These are phyloP conservation scores for Sungouiella blattae DNA, from an alignment of 805 yeast species.

Conservation along the genomic window DNA sequence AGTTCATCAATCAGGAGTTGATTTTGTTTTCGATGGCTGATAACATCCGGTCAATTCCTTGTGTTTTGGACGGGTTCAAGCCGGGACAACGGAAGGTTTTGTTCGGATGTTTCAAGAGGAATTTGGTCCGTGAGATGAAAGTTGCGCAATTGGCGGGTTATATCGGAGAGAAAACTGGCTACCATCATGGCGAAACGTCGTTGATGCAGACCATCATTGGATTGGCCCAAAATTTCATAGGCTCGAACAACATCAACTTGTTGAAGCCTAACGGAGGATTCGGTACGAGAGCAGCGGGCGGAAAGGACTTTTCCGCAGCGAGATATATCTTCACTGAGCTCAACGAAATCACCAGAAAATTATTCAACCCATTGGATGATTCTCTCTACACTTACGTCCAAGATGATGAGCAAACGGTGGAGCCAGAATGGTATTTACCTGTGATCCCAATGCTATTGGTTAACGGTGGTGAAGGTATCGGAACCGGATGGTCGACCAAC, in stretches of 20 bases:
- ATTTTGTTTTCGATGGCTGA: slow-evolving; percentile 96
- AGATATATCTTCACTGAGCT: slow-evolving; percentile 93
- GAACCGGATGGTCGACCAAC: slow-evolving; percentile 97
- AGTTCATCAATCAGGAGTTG: slow-evolving; percentile 91
- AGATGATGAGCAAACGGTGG: slow-evolving; percentile 91
- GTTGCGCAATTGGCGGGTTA: slow-evolving; percentile 90
- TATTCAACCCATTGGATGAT: slow-evolving; percentile 79
- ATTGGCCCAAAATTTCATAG: slow-evolving; percentile 91
- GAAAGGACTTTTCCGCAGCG: slow-evolving; percentile 97
- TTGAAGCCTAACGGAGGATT: slow-evolving; percentile 91
- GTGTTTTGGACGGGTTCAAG: slow-evolving; percentile 89
- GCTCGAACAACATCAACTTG: slow-evolving; percentile 82
- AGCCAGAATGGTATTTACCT: slow-evolving; percentile 94
- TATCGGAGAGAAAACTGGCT: slow-evolving; percentile 83
- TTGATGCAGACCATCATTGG: slow-evolving; percentile 88
- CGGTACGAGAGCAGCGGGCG: slow-evolving; percentile 95
- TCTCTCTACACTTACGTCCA: slow-evolving; percentile 74
- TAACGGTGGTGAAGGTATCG: slow-evolving; percentile 97
- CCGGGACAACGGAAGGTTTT: slow-evolving; percentile 96
- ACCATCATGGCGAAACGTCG: slow-evolving; percentile 93
- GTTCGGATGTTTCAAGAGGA: slow-evolving; percentile 82
- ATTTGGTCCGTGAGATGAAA: slow-evolving; percentile 71
- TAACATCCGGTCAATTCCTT: slow-evolving; percentile 91
- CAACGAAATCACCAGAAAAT: slow-evolving; percentile 65
- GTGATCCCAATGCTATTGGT: slow-evolving; percentile 93